Base-by-base conservation (phyloP, 2,329 filamentous ascomycete species). In the Byssochlamys sp. region DNA sequence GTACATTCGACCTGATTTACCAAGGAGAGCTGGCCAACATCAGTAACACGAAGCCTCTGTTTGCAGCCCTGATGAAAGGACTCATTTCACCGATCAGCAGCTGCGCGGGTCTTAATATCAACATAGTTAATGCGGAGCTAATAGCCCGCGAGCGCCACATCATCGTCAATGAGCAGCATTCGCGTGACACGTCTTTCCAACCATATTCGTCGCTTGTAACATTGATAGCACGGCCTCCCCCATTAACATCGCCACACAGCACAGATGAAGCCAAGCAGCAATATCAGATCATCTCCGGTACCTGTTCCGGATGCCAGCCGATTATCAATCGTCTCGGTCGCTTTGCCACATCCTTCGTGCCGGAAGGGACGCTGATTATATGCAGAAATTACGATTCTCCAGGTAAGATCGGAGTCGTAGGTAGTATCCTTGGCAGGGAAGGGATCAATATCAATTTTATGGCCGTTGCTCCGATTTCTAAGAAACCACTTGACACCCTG, bases 391-490 rank as follows among this genome's bases (percentile, higher is more conserved):
- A 89, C 66, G 89, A 94, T 67, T 81, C 85, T 61, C 88, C 88
- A 0, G 89, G 89, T 10, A 91, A 91, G 77, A 92, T 94, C 69
- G 89, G 89, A 1, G 84, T 84, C 39, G 89, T 94, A 2, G 89
- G 89, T 0, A 85, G 80, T 58, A 79, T 85, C 55, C 74, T 92
- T 27, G 89, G 89, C 0, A 79, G 79, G 39, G 81, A 87, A 39
- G 84, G 83, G 0, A 84, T 94, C 55, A 94, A 94, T 66, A 90
- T 92, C 69, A 82, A 81, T 52, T 91, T 86, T 68, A 94, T 92
- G 89, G 85, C 83, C 67, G 89, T 91, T 0, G 80, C 81, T 53
- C 80, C 81, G 7, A 66, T 66, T 2, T 71, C 66, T 1, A 60
- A 60, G 6, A 65, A 66, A 28, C 53, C 66, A 9, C 26, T 57